Conservation (phyloP, 2,329 filamentous ascomycete genomes). For the Botryosphaeria dothidea region DNA sequence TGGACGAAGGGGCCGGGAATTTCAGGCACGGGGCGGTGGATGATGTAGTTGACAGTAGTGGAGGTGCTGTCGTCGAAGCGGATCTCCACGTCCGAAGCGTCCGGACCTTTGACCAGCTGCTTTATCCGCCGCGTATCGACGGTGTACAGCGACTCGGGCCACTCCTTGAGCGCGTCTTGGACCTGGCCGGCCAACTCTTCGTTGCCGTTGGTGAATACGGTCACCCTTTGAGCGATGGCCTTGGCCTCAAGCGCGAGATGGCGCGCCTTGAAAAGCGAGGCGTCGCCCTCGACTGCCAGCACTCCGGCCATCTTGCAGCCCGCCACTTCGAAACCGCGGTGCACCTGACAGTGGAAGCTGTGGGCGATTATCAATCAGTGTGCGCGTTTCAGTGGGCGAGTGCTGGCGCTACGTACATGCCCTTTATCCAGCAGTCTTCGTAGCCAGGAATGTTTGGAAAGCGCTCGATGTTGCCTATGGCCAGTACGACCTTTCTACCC, state of each 20-base stretch:
- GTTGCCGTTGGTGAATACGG: not conserved
- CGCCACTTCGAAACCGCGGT: slow-evolving; percentile 61
- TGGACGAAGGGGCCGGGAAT: slow-evolving; percentile 18
- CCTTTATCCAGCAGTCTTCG: slow-evolving; percentile 54
- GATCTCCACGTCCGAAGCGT: not conserved
- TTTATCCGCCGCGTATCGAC: not conserved
- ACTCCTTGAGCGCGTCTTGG: not conserved
- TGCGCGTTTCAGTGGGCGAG: not conserved
- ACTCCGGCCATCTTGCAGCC: slow-evolving; percentile 49
- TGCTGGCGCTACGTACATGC: slow-evolving; percentile 42
- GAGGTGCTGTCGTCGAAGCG: not conserved
- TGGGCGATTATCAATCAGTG: slow-evolving; percentile 27
- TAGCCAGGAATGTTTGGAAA: slow-evolving; percentile 56
- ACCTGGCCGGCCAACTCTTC: not conserved
- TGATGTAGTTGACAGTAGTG: not conserved
- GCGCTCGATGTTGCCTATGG: slow-evolving; percentile 55
- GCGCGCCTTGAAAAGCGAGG: not conserved
- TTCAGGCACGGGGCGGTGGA: not conserved
- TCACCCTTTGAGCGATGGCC: not conserved
- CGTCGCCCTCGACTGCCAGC: slow-evolving; percentile 35
- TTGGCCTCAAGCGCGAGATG: not conserved
- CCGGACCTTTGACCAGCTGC: not conserved
- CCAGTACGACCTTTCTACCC: slow-evolving; percentile 58
- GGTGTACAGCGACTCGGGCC: not conserved
- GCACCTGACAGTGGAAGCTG: slow-evolving; percentile 60